Conservation (phyloP, 805 yeast genomes). For the Wickerhamiella occidentalis region DNA sequence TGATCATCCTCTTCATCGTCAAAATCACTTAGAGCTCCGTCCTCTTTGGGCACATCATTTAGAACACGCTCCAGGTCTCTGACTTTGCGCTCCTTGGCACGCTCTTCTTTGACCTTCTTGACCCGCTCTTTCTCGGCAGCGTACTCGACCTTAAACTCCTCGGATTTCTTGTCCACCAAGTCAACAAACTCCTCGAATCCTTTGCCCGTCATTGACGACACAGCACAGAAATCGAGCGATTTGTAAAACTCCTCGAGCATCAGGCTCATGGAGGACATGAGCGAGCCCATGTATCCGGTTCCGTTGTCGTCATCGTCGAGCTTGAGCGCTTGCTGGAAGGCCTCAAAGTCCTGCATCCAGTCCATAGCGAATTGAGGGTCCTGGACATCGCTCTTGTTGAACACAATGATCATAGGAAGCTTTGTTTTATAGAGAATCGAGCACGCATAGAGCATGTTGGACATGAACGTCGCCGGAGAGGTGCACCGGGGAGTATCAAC, state of each 20-base stretch:
- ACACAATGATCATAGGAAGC: constrained; percentile 91
- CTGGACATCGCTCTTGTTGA: constrained; percentile 85
- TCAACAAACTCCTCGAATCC: constrained; percentile 85
- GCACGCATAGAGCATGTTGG: constrained; percentile 97
- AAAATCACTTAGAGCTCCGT: constrained; percentile 43
- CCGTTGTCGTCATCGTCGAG: constrained; percentile 51
- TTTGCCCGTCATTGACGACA: constrained; percentile 82
- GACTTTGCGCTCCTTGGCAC: constrained; percentile 60
- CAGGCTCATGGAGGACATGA: constrained; percentile 87
- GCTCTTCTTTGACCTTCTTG: constrained; percentile 59
- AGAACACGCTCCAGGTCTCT: constrained; percentile 59
- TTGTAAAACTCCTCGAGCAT: constrained; percentile 95
- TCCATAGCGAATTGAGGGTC: constrained; percentile 80
- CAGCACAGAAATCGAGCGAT: constrained; percentile 83
- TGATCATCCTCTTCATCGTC: constrained; percentile 28
- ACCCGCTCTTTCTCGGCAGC: constrained; percentile 77
- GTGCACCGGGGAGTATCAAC: constrained; percentile 94
- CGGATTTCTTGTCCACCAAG: constrained; percentile 77
- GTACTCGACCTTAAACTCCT: constrained; percentile 75
- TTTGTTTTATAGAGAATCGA: constrained; percentile 92
- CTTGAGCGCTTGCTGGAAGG: constrained; percentile 68
- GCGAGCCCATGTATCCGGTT: constrained; percentile 86
- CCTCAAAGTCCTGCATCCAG: constrained; percentile 96
- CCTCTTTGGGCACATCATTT: constrained; percentile 58
- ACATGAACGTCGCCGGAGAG: constrained; percentile 92